A percentile compares a stretch with the other conserved stretches of the same genome.
Conservation (phyloP, 164 flowering plant genomes). For the Annona squamosa region DNA sequence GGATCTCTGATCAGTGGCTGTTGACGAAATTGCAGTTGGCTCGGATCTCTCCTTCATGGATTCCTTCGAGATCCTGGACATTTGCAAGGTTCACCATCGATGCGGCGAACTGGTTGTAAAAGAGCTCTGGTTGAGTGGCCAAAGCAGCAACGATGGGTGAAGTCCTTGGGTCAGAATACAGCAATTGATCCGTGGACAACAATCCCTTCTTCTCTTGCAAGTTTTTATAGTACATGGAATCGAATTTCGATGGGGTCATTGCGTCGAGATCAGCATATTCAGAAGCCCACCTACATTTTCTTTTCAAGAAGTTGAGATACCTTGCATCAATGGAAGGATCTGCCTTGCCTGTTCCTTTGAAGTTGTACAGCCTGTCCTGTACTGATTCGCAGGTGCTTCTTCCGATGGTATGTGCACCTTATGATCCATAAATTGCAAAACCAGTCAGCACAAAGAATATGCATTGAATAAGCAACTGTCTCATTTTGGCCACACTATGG, state of each 20-base stretch:
- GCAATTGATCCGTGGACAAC: slow-evolving; percentile 48
- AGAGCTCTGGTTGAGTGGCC: slow-evolving; percentile 27
- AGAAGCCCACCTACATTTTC: slow-evolving; percentile 62
- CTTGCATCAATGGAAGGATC: slow-evolving; percentile 38
- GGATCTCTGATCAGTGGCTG: background rate
- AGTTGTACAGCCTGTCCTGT: slow-evolving; percentile 46
- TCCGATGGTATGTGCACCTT: slow-evolving; percentile 83
- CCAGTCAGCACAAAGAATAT: too few species aligned
- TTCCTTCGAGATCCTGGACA: slow-evolving; percentile 38
- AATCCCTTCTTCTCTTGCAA: slow-evolving; percentile 56
- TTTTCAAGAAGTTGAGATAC: slow-evolving; percentile 48
- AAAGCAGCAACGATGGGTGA: slow-evolving; percentile 32
- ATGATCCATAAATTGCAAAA: background rate
- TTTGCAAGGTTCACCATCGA: slow-evolving; percentile 77
- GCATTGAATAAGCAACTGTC: background rate
- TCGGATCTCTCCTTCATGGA: slow-evolving; percentile 55
- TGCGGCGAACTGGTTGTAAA: slow-evolving; percentile 46
- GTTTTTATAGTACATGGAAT: slow-evolving; percentile 46
- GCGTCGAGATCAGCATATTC: slow-evolving; percentile 64
- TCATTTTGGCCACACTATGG: background rate
- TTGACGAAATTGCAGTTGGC: slow-evolving; percentile 49
- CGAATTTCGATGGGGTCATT: slow-evolving; percentile 50
- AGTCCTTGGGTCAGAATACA: slow-evolving; percentile 50
- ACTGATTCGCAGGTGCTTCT: slow-evolving; percentile 50
- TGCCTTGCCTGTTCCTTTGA: slow-evolving; percentile 34